Conservation (phyloP, 78 protist species). For the Protostelium mycophagum region DNA sequence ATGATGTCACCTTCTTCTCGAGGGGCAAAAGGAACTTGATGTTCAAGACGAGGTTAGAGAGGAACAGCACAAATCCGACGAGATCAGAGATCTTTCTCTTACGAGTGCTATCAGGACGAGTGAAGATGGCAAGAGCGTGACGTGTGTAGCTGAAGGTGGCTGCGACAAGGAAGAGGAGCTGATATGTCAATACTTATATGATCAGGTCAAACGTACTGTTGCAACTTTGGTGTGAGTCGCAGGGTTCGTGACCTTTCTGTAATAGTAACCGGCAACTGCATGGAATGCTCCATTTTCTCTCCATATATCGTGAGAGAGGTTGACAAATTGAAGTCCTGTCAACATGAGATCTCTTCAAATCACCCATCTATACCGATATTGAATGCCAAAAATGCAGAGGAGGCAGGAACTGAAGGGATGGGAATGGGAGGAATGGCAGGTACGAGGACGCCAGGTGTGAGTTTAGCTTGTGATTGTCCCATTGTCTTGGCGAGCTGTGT, state of each 20-base stretch:
- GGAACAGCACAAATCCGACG: neutral
- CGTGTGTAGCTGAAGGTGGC: neutral
- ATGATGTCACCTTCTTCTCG: neutral
- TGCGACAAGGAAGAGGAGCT: neutral
- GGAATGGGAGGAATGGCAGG: neutral
- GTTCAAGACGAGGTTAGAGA: neutral
- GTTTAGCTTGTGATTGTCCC: too few species aligned
- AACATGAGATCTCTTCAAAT: neutral
- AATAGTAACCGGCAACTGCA: neutral
- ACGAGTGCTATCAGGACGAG: neutral
- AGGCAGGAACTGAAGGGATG: neutral
- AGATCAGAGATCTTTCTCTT: neutral
- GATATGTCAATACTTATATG: neutral
- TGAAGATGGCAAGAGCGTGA: neutral
- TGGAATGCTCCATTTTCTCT: neutral
- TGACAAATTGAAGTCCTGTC: neutral
- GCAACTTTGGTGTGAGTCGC: neutral
- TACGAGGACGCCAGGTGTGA: too few species aligned
- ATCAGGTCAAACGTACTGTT: neutral
- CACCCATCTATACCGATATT: neutral
- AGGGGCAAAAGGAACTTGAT: neutral
- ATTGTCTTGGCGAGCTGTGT: neutral
- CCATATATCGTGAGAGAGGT: neutral
- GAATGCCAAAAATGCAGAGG: neutral
- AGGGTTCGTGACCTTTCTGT: neutral